Conservation (phyloP, 768 basidiomycete genomes). For the Chalciporus chontae region DNA sequence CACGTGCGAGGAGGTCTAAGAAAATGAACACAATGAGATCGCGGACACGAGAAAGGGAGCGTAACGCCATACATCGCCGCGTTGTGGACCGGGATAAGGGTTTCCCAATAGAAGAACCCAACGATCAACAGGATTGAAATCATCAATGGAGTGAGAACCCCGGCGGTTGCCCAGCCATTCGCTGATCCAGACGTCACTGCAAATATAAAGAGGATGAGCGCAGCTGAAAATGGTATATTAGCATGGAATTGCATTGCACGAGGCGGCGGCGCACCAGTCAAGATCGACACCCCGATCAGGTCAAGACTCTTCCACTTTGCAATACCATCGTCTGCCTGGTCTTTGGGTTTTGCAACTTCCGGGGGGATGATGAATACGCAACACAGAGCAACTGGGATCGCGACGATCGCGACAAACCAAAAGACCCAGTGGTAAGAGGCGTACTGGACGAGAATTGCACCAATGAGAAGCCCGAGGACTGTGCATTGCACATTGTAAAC, state of each 20-base stretch:
- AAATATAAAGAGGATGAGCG: conserved; percentile 40
- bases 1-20: conserved; percentile 41
- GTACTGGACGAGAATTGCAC: conserved; percentile 40
- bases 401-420: conserved; percentile 42
- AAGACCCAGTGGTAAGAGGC: conserved; percentile 51
- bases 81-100: conserved; percentile 33
- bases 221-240: conserved; percentile 20
- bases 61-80: conserved; percentile 41
- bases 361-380: conserved; percentile 36
- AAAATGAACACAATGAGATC: background rate
- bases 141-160: conserved; percentile 44
- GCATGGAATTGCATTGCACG: background rate
- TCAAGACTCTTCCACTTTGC: conserved; percentile 34
- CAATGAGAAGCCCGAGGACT: conserved; percentile 43
- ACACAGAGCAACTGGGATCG: conserved; percentile 29
- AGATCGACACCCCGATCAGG: conserved; percentile 35
- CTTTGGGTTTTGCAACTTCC: conserved; percentile 5
- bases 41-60: background rate
- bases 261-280: conserved; percentile 30
- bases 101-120: conserved; percentile 52
- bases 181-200: conserved; percentile 46
- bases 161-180: conserved; percentile 45
- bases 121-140: conserved; percentile 39
- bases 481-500: background rate
- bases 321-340: background rate